Percentiles rank a stretch among this genome's conserved stretches.
phyloP scores from a whole-genome alignment of 495 filamentous ascomycete genomes.

The Aspergillus incahuasiensis region DNA sequence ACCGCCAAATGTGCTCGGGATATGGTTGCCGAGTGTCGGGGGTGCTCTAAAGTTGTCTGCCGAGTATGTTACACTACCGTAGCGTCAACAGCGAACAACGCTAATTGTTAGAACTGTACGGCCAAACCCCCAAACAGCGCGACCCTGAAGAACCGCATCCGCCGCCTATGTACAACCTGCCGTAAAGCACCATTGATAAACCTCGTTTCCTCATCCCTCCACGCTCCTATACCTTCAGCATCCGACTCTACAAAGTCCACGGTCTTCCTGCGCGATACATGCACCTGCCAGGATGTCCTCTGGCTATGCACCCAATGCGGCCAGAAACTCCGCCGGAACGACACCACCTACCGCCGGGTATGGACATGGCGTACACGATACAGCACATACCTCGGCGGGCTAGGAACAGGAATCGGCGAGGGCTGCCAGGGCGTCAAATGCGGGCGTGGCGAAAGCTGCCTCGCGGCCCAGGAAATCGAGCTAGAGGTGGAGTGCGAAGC shows the following conservation, averaged over 20 bases:
- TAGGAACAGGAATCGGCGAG: constrained; percentile 84
- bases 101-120: constrained; percentile 67
- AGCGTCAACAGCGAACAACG: not conserved
- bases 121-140: constrained; percentile 64
- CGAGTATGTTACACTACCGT: constrained; percentile 46
- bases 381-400: constrained; percentile 68
- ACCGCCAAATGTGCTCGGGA: constrained; percentile 74
- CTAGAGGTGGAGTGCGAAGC: constrained; percentile 76
- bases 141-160: constrained; percentile 62
- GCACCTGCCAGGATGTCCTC: constrained; percentile 60
- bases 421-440: constrained; percentile 83
- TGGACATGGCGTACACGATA: constrained; percentile 91
- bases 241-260: constrained; percentile 6
- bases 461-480: constrained; percentile 67
- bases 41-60: constrained; percentile 72
- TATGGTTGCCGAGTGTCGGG: constrained; percentile 75
- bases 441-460: constrained; percentile 64
- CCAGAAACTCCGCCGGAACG: constrained; percentile 57
- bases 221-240: constrained; percentile 1
- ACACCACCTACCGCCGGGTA: constrained; percentile 71
- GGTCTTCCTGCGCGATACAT: constrained; percentile 56
- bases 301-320: constrained; percentile 84
- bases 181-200: constrained; percentile 55
- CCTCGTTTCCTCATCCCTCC: constrained; percentile 20
- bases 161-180: constrained; percentile 73